These are phyloP conservation scores for Aplosporella prunicola DNA, from an alignment of 2,329 filamentous ascomycete genomes.

Conservation along the genomic window DNA sequence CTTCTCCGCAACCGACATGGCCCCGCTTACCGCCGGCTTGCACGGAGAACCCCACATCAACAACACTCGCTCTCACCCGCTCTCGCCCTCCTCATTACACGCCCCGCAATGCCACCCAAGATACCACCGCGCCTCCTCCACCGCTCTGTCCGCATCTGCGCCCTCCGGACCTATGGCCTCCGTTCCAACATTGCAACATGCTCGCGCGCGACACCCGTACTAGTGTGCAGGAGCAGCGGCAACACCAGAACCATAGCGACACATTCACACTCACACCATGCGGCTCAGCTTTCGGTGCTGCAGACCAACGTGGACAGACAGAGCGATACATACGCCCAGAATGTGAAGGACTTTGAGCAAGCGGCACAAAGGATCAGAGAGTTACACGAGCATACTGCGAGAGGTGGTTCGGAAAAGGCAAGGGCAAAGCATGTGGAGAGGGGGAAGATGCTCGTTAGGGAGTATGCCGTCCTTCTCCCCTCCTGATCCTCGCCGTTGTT, in stretches of 20 bases:
- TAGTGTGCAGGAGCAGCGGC: background rate
- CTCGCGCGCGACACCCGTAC: too few species aligned
- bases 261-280: constrained; percentile 74
- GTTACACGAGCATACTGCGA: constrained; percentile 61
- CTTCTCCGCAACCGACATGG: too few species aligned
- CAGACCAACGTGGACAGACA: constrained; percentile 66
- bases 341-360: constrained; percentile 66
- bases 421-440: constrained; percentile 77
- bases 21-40: too few species aligned
- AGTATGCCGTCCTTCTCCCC: too few species aligned
- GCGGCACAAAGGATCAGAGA: constrained; percentile 58
- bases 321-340: constrained; percentile 72
- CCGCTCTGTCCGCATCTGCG: background rate
- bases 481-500: background rate
- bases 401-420: constrained; percentile 72
- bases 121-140: background rate
- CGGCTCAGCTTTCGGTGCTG: constrained; percentile 70
- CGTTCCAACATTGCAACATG: too few species aligned
- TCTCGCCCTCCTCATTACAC: background rate
- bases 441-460: constrained; percentile 89
- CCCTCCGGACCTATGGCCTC: background rate
- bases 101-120: background rate
- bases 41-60: too few species aligned
- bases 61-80: too few species aligned
- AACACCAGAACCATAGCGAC: constrained; percentile 49